phyloP scores from a whole-genome alignment of 1,284 basidiomycete genomes.

The Fomitopsis betulina region DNA sequence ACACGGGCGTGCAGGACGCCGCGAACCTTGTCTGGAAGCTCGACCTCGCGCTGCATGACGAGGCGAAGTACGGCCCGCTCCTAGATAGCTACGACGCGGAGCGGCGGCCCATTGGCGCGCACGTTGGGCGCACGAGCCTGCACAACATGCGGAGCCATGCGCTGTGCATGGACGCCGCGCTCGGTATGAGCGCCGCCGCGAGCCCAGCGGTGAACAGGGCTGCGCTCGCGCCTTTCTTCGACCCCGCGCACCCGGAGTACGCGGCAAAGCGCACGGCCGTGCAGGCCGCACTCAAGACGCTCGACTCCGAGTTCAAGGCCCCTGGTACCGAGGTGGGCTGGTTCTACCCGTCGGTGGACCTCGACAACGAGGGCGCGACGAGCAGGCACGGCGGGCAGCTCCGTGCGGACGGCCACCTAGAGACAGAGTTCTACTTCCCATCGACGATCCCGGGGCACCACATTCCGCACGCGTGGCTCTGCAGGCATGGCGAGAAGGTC shows the following conservation, averaged over 20 bases:
- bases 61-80: background rate
- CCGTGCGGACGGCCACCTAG: background rate
- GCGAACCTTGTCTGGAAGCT: constrained; percentile 1
- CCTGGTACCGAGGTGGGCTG: background rate
- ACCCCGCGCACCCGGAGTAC: background rate
- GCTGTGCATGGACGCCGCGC: background rate
- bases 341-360: background rate
- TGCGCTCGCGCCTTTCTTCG: background rate
- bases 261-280: background rate
- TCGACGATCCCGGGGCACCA: background rate
- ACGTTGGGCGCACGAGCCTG: background rate
- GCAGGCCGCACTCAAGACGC: background rate
- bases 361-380: background rate
- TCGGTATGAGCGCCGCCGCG: background rate
- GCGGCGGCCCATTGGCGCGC: background rate
- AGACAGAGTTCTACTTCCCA: background rate
- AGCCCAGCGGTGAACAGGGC: background rate
- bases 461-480: background rate
- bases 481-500: background rate
- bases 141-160: background rate
- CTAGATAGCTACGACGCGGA: background rate
- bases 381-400: background rate
- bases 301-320: constrained; percentile 1
- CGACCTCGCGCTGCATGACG: constrained; percentile 1
- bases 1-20: constrained; percentile 1